Percentiles rank a stretch among this genome's conserved stretches.
Conservation (phyloP, 768 basidiomycete species). For the Gymnopilus dilepis region DNA sequence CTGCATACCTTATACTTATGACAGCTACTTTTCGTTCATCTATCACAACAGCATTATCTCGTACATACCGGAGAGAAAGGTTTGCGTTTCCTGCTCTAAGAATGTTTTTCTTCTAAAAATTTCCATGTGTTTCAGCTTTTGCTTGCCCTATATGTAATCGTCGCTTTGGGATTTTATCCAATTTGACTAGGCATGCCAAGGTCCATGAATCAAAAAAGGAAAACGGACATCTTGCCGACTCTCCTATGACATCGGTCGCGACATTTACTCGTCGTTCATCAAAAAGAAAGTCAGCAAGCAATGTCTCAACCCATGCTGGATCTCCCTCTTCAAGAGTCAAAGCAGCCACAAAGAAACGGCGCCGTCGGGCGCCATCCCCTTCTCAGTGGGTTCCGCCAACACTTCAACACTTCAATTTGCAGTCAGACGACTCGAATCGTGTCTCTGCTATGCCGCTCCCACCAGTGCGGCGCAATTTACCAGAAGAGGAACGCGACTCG, state of each 20-base stretch:
- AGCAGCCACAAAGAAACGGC: slow-evolving; percentile 54
- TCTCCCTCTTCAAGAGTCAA: slow-evolving; percentile 20
- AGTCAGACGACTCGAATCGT: slow-evolving; percentile 54
- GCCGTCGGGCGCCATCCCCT: slow-evolving; percentile 76
- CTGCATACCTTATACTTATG: slow-evolving; percentile 20
- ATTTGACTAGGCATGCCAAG: slow-evolving; percentile 77
- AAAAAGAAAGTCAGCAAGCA: background rate
- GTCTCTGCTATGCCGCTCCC: slow-evolving; percentile 63
- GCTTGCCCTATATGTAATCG: slow-evolving; percentile 82
- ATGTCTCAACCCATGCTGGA: slow-evolving; percentile 6
- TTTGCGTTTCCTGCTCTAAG: slow-evolving; percentile 34
- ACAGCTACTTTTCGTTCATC: slow-evolving; percentile 21
- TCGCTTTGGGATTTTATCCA: slow-evolving; percentile 81
- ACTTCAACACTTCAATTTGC: slow-evolving; percentile 63
- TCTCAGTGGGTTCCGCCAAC: slow-evolving; percentile 74
- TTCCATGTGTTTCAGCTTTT: slow-evolving; percentile 55
- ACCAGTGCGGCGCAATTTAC: slow-evolving; percentile 54
- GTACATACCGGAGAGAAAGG: slow-evolving; percentile 88
- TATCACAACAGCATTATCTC: slow-evolving; percentile 64
- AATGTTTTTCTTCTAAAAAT: background rate
- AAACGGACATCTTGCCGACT: slow-evolving; percentile 39
- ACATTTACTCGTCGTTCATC: slow-evolving; percentile 10
- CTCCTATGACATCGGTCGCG: slow-evolving; percentile 17
- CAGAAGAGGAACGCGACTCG: slow-evolving; percentile 71
- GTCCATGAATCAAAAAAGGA: slow-evolving; percentile 69